Conservation (phyloP, 805 yeast species). For the Metschnikowia gelsemii region DNA sequence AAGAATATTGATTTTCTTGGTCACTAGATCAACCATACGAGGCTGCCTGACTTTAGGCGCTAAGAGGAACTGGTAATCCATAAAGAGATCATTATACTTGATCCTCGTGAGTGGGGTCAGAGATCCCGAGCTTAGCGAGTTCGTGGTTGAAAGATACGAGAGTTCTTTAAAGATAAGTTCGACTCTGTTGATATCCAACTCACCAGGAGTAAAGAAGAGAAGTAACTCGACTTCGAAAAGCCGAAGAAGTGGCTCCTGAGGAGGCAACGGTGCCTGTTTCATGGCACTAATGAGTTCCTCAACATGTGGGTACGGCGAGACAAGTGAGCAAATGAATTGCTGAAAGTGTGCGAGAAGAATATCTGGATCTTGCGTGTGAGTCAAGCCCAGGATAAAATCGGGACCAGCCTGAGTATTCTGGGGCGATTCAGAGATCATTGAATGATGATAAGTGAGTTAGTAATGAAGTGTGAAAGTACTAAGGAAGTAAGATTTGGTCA, state of each 20-base stretch:
- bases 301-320: constrained; percentile 3
- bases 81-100: constrained; percentile 33
- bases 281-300: not conserved
- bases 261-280: not conserved
- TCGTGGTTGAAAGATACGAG: constrained; percentile 15
- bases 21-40: constrained; percentile 30
- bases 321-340: constrained; percentile 1
- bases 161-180: constrained; percentile 11
- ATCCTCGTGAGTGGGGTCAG: constrained; percentile 20
- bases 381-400: not conserved
- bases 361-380: constrained; percentile 6
- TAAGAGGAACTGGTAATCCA: constrained; percentile 32
- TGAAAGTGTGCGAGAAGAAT: constrained; percentile 5
- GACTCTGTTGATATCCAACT: not conserved
- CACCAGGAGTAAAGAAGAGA: constrained; percentile 10
- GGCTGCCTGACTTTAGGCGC: constrained; percentile 14
- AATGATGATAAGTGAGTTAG: too few relatives aligned
- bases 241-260: constrained; percentile 3
- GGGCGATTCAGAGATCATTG: too few relatives aligned
- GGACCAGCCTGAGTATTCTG: constrained; percentile 5
- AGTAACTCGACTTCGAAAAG: constrained; percentile 13
- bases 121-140: constrained; percentile 2
- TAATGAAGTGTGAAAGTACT: not conserved
- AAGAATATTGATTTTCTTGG: constrained; percentile 28
- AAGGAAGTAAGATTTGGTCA: not conserved